Evolutionary conservation across 768 basidiomycete genomes (phyloP).

Genomic region (Lepiota venenata): DNA sequence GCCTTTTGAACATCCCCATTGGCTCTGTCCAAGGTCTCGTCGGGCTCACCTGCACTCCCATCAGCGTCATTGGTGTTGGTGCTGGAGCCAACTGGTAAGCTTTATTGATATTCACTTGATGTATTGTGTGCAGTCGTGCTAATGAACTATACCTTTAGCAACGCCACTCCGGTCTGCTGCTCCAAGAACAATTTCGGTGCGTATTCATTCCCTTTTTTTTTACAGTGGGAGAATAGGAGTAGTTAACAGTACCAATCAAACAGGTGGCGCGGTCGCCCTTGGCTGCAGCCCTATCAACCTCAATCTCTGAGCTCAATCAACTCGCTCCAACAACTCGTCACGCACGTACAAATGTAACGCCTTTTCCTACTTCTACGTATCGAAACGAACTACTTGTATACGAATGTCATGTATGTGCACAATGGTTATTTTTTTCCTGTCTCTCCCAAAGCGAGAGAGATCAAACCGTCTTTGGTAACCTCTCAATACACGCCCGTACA

Average conservation of each 20-base stretch:
- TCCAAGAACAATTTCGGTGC: conserved; percentile 17
- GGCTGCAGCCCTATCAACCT: conserved; percentile 20
- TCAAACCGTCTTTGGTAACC: conserved; percentile 17
- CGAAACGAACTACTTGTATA: background rate
- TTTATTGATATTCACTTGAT: background rate
- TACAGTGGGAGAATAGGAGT: background rate
- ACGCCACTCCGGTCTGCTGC: conserved; percentile 19
- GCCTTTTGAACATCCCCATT: background rate
- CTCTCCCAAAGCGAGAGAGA: too few species aligned
- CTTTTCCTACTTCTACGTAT: background rate
- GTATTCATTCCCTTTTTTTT: background rate
- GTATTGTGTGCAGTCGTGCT: background rate
- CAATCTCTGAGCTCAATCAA: conserved; percentile 6
- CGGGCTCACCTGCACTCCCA: conserved; percentile 17
- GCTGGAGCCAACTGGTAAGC: conserved; percentile 15
- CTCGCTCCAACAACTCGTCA: background rate
- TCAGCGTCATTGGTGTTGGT: conserved; percentile 18
- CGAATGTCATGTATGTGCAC: too few species aligned
- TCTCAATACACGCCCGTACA: conserved; percentile 27
- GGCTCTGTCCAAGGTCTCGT: conserved; percentile 8
- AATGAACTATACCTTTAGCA: conserved; percentile 7
- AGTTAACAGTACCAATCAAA: background rate
- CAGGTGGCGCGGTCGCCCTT: conserved; percentile 15
- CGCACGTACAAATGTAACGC: too few species aligned
- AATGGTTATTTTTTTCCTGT: too few species aligned